Conservation (phyloP, 2,329 filamentous ascomycete genomes). For the Dryadomyces quercus-mongolicae region DNA sequence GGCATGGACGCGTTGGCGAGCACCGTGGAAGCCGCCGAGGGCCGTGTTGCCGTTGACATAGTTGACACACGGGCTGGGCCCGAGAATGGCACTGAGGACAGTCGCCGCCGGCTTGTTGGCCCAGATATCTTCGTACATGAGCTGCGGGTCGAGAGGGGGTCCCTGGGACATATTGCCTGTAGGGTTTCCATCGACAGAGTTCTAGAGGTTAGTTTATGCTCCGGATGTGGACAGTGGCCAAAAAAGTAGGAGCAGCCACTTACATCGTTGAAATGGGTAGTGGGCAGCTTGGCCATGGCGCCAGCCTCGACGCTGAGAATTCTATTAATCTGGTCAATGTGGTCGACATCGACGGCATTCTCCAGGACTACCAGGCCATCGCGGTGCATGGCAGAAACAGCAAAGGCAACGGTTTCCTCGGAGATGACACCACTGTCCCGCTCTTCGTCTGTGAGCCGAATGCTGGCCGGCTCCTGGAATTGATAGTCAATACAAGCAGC, state of each 20-base stretch:
- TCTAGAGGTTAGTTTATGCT: conserved; percentile 7
- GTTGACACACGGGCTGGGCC: conserved; percentile 6
- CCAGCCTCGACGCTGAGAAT: conserved; percentile 5
- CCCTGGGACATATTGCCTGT: conserved; percentile 13
- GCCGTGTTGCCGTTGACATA: conserved; percentile 11
- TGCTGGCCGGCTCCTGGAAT: conserved; percentile 8
- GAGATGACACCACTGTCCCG: background rate
- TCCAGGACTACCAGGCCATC: conserved; percentile 6
- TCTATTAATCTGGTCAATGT: conserved; percentile 2
- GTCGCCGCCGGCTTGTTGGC: conserved; percentile 8
- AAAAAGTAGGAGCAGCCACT: too few species aligned
- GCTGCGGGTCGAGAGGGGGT: conserved; percentile 9
- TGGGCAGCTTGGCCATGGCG: conserved; percentile 8
- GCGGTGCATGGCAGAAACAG: conserved; percentile 3
- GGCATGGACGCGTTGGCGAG: conserved; percentile 26
- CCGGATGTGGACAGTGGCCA: too few species aligned
- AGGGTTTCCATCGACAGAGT: conserved; percentile 7
- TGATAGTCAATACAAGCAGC: background rate
- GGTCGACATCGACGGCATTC: conserved; percentile 5
- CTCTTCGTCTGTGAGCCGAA: background rate
- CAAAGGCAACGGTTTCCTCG: conserved; percentile 1
- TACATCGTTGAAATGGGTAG: conserved; percentile 10
- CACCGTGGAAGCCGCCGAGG: conserved; percentile 2
- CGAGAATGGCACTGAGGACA: conserved; percentile 6
- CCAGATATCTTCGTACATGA: conserved; percentile 10